A percentile compares a stretch with the other conserved stretches of the same genome.
phyloP scores from a whole-genome alignment of 139 green algal species.

The Tetraselmis striata region DNA sequence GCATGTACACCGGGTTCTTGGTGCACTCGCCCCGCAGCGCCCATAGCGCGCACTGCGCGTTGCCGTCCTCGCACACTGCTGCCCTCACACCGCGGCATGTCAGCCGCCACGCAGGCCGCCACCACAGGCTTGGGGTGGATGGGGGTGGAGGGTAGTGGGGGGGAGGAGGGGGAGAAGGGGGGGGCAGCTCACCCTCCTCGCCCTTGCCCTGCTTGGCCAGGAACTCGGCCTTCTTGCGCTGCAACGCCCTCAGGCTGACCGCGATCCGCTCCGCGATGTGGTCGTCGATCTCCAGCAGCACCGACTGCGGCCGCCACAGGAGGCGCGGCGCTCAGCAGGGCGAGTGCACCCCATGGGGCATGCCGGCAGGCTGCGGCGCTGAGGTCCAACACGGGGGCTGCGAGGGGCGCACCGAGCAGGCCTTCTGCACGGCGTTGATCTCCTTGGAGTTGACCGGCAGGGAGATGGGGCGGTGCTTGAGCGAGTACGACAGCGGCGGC shows the following conservation, averaged over 20 bases:
- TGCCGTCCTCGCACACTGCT: not conserved
- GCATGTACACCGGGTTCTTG: not conserved
- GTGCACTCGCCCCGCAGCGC: not conserved
- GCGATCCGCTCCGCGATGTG: not conserved
- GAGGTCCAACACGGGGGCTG: too few relatives aligned
- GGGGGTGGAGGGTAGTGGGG: too few relatives aligned
- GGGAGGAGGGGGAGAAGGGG: too few relatives aligned
- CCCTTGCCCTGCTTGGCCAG: not conserved
- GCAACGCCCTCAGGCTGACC: not conserved
- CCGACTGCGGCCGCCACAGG: not conserved
- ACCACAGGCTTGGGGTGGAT: too few relatives aligned
- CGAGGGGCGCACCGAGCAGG: not conserved
- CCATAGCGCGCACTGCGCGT: not conserved
- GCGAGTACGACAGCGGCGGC: not conserved
- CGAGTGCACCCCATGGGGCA: not conserved
- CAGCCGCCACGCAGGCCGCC: too few relatives aligned
- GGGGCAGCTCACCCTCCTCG: not conserved
- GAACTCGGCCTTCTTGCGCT: not conserved
- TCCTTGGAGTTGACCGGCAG: not conserved
- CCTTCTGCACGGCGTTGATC: not conserved
- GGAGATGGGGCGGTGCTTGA: not conserved
- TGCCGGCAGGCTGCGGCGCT: too few relatives aligned
- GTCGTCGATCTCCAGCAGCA: not conserved
- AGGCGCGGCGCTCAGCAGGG: not conserved
- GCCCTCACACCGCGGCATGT: not conserved